Conservation (phyloP, 805 yeast genomes). For the Yamadazyma sp. region DNA sequence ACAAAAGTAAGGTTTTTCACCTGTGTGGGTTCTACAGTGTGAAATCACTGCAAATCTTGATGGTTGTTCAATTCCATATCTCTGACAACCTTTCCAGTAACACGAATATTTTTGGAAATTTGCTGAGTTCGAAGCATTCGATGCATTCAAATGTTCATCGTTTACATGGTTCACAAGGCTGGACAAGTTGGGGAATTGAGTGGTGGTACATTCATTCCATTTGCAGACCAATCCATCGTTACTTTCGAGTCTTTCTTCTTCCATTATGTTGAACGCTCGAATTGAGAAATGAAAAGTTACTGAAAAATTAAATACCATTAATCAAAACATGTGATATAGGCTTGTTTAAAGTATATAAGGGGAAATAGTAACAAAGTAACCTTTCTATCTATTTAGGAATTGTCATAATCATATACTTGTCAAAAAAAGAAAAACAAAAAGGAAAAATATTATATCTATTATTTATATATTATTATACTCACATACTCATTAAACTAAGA, state of each 20-base stretch:
- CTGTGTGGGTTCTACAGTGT: conserved; percentile 64
- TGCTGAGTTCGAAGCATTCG: conserved; percentile 14
- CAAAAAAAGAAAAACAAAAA: no score
- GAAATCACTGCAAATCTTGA: conserved; percentile 57
- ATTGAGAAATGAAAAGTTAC: no score
- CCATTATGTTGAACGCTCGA: background rate
- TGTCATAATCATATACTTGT: no score
- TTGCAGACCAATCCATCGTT: conserved; percentile 21
- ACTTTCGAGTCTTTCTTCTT: conserved; percentile 2
- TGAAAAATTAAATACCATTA: no score
- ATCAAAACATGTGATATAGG: no score
- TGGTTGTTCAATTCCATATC: conserved; percentile 50
- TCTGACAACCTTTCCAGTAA: conserved; percentile 58
- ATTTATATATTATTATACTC: no score
- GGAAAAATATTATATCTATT: no score
- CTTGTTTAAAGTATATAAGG: no score
- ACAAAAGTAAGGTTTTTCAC: conserved; percentile 65
- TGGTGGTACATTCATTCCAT: conserved; percentile 29
- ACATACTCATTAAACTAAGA: conserved; percentile 33
- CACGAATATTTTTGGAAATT: conserved; percentile 42
- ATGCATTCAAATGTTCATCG: conserved; percentile 22
- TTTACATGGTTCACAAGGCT: conserved; percentile 31
- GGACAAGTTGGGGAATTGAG: conserved; percentile 19
- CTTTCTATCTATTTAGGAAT: no score
- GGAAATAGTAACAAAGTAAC: no score